Evolutionary conservation across 2,329 filamentous ascomycete species (phyloP), one percentile per base, ranked within the genome.

Genomic region (Ophiostoma sp.): DNA sequence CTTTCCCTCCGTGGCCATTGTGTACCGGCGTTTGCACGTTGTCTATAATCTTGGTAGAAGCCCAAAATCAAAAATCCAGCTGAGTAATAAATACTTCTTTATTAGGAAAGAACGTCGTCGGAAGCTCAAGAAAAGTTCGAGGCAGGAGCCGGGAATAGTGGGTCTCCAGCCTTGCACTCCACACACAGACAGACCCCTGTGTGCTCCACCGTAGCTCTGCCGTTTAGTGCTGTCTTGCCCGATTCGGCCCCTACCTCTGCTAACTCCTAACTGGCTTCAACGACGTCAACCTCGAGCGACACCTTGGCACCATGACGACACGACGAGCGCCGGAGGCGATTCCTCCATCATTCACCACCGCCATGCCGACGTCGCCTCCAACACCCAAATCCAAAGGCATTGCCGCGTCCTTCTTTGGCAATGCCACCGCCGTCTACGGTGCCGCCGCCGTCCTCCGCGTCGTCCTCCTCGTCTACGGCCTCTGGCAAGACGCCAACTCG

Each of bases 401-500:
- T 17, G 54, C 17, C 17, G 33, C 23, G 68, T 13, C 75, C 67
- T 76, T 83, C 66, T 79, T 83, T 70, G 75, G 76, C 71, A 75
- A 75, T 70, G 81, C 82, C 1, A 48, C 77, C 8, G 82, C 84
- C 10, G 84, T 90, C 75, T 87, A 90, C 78, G 73, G 80, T 69
- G 78, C 85, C 15, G 83, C 87, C 68, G 81, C 89, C 69, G 76
- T 89, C 67, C 85, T 99, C 33, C 92, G 95, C 72, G 77, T 87
- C 6, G 78, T 82, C 41, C 88, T 99, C 73, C 86, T 98, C 67
- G 78, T 96, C 76, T 98, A 98, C 79, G 94, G 95, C 71, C 86
- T 93, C 72, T 94, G 92, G 84, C 95, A 99, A 82, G 95, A 99
- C 80, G 90, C 92, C 72, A 85, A 94, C 80, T 96, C 93, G 8